Evolutionary conservation across 2,329 filamentous ascomycete genomes (phyloP).

Genomic region (Cordyceps farinosa): DNA sequence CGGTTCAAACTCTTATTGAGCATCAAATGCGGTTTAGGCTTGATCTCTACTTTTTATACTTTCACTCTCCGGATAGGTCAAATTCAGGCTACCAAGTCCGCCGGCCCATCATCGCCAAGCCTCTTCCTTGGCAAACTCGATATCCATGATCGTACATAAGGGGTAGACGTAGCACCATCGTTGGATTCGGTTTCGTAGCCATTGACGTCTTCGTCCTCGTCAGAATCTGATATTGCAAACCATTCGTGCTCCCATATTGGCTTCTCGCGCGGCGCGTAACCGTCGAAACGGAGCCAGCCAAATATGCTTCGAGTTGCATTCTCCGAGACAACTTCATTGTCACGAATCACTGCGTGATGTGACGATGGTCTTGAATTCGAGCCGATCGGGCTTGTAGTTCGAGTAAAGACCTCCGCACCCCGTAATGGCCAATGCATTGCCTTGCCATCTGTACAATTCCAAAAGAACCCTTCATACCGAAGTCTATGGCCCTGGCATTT

Average conservation of each 20-base stretch:
- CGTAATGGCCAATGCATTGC: background rate
- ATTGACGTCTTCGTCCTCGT: slow-evolving; percentile 22
- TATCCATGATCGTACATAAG: background rate
- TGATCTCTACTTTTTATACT: background rate
- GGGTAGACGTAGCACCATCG: background rate
- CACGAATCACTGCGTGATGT: slow-evolving; percentile 19
- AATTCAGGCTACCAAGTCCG: background rate
- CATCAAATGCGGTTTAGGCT: background rate
- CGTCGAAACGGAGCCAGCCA: slow-evolving; percentile 28
- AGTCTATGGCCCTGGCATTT: slow-evolving; percentile 26
- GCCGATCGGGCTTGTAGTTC: background rate
- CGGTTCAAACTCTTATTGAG: too few relatives aligned
- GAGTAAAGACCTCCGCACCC: background rate
- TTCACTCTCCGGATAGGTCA: background rate
- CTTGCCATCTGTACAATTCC: slow-evolving; percentile 21
- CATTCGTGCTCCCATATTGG: slow-evolving; percentile 24
- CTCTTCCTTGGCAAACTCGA: background rate
- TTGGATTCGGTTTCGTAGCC: background rate
- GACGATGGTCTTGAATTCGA: background rate
- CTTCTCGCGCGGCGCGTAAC: slow-evolving; percentile 24
- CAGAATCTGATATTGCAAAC: slow-evolving; percentile 24
- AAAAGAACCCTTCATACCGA: slow-evolving; percentile 24
- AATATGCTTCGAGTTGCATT: slow-evolving; percentile 31
- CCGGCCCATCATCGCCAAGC: background rate
- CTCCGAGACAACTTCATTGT: slow-evolving; percentile 25